Conservation (phyloP, 2,329 filamentous ascomycete genomes). For the Furcasterigmium furcatum region DNA sequence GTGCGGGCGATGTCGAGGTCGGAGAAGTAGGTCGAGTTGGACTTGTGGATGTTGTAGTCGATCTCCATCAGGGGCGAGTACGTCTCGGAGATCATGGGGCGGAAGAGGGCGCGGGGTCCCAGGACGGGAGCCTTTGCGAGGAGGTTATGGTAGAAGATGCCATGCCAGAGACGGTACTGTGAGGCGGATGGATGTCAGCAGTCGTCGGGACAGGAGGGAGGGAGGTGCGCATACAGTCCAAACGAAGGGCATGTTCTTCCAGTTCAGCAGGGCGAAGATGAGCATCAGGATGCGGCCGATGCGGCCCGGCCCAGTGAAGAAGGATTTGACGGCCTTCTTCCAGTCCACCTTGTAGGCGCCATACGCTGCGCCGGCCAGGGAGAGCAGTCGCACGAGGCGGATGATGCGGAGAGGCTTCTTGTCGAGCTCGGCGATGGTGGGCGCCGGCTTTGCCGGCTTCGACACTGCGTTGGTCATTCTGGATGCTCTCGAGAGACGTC, state of each 20-base stretch:
- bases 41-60: conserved; percentile 84
- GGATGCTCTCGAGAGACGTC: neutral
- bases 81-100: conserved; percentile 63
- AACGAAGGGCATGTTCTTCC: conserved; percentile 70
- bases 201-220: neutral
- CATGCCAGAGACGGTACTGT: conserved; percentile 56
- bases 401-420: conserved; percentile 19
- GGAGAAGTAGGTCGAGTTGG: conserved; percentile 82
- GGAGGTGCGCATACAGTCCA: conserved; percentile 64
- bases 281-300: conserved; percentile 50
- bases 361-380: conserved; percentile 41
- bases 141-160: conserved; percentile 52
- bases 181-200: neutral
- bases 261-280: conserved; percentile 58
- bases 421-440: conserved; percentile 14
- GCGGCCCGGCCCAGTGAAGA: conserved; percentile 52
- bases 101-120: conserved; percentile 66
- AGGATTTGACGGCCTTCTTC: conserved; percentile 30
- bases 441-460: conserved; percentile 15
- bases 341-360: conserved; percentile 43
- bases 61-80: conserved; percentile 72
- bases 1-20: conserved; percentile 83
- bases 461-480: conserved; percentile 7
- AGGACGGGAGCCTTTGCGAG: conserved; percentile 44
- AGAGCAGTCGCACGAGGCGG: conserved; percentile 31